A percentile compares a stretch with the other conserved stretches of the same genome.
Evolutionary conservation across 2,329 filamentous ascomycete genomes (phyloP).

Genomic region (Westerdykella ornata): DNA sequence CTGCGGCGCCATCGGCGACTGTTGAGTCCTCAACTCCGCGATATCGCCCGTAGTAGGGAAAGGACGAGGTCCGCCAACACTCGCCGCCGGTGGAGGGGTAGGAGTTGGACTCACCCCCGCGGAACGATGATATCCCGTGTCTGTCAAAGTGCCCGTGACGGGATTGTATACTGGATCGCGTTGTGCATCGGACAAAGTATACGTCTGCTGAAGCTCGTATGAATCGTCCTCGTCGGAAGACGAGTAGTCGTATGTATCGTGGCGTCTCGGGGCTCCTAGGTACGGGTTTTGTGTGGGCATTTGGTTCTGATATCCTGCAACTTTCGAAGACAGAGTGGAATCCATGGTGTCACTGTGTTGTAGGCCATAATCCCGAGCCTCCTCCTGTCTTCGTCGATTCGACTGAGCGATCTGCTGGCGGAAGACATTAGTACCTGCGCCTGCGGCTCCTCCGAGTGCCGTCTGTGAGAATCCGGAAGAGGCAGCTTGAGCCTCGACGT

Average conservation of each 20-base stretch:
- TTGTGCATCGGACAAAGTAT: slow-evolving; percentile 16
- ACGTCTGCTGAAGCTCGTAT: slow-evolving; percentile 32
- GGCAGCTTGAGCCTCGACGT: slow-evolving; percentile 29
- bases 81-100: slow-evolving; percentile 26
- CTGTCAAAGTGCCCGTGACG: slow-evolving; percentile 26
- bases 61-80: slow-evolving; percentile 8
- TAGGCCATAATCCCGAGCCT: slow-evolving; percentile 16
- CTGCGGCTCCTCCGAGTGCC: slow-evolving; percentile 14
- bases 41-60: slow-evolving; percentile 24
- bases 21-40: slow-evolving; percentile 14
- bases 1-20: slow-evolving; percentile 2
- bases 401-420: slow-evolving; percentile 35
- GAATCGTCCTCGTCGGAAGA: slow-evolving; percentile 36
- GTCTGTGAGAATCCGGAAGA: slow-evolving; percentile 24
- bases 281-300: slow-evolving; percentile 32
- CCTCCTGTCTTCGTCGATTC: slow-evolving; percentile 30
- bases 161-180: slow-evolving; percentile 26
- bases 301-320: slow-evolving; percentile 27
- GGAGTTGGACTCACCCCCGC: slow-evolving; percentile 25
- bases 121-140: slow-evolving; percentile 33
- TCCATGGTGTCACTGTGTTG: slow-evolving; percentile 23
- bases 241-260: slow-evolving; percentile 34
- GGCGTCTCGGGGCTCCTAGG: slow-evolving; percentile 17
- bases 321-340: slow-evolving; percentile 26
- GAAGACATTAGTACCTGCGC: slow-evolving; percentile 30